Evolutionary conservation across 352 stramenopile genomes (phyloP), one percentile per base, ranked within the genome.

Genomic region (Phytophthora chlamydospora): DNA sequence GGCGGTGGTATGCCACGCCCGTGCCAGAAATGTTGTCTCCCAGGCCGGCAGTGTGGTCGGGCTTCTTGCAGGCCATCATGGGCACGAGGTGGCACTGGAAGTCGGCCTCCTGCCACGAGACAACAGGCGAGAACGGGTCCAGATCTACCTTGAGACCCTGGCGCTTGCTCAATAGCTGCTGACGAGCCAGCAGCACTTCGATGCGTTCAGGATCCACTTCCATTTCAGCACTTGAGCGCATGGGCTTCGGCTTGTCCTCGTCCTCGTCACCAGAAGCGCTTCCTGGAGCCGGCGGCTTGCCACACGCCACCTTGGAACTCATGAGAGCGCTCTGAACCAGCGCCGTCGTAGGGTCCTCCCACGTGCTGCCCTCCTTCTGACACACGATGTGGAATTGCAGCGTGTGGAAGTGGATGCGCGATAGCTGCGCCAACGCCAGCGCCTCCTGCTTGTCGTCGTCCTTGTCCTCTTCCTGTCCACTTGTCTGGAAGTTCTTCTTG

Each of bases 301-400:
- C 85, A 53, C 85, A 94, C 17, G 83, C 85, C 16, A 94, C 58
- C 65, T 93, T 94, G 19, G 80, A 88, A 45, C 83, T 93, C 80
- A 94, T 91, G 43, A 94, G 78, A 34, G 83, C 74, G 38, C 80
- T 90, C 48, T 94, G 83, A 13, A 93, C 64, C 29, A 94, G 62
- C 29, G 85, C 81, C 21, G 70, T 78, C 38, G 75, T 93, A 17
- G 85, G 83, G 50, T 91, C 78, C 29, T 79, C 80, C 83, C 83
- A 93, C 27, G 79, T 83, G 43, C 77, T 76, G 6, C 68, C 71
- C 7, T 77, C 48, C 45, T 80, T 75, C 47, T 95, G 85, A 66
- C 85, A 95, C 21, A 91, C 79, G 58, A 95, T 91, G 69, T 95
- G 85, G 66, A 95, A 95, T 43, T 93, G 85, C 21, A 95, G 72